Conservation (phyloP, 441 rosid species). For the Erodium texanum region DNA sequence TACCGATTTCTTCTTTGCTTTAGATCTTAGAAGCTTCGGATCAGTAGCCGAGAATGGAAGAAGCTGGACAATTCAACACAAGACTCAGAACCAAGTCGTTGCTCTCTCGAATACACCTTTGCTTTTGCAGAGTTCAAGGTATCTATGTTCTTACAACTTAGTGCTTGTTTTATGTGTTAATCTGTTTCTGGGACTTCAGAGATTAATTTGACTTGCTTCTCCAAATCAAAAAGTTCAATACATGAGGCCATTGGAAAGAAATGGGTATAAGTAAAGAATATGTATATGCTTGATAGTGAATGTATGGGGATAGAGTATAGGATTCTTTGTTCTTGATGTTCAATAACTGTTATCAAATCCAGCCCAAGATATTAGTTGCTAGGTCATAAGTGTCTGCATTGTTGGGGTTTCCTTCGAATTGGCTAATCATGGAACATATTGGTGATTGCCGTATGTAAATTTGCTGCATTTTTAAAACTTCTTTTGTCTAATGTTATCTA, state of each 20-base stretch:
- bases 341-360: neutral
- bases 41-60: conserved; percentile 28
- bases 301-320: too few relatives aligned
- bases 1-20: neutral
- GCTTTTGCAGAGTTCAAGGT: conserved; percentile 40
- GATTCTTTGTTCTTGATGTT: neutral
- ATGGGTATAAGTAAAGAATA: too few relatives aligned
- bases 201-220: neutral
- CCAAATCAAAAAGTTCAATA: neutral
- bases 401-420: neutral
- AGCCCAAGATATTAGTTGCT: neutral
- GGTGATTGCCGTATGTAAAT: neutral
- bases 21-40: conserved; percentile 37
- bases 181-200: neutral
- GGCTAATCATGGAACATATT: neutral
- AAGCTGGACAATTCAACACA: conserved; percentile 29
- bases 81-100: conserved; percentile 23
- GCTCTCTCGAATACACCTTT: conserved; percentile 28
- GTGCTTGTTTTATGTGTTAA: neutral
- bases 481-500: conserved; percentile 10
- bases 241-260: neutral
- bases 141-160: conserved; percentile 10
- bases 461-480: neutral
- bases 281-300: too few relatives aligned
- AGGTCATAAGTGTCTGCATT: neutral